Percentiles rank a stretch among this genome's conserved stretches.
phyloP scores from a whole-genome alignment of 345 rosid species.

The Noccaea bulbosa region DNA sequence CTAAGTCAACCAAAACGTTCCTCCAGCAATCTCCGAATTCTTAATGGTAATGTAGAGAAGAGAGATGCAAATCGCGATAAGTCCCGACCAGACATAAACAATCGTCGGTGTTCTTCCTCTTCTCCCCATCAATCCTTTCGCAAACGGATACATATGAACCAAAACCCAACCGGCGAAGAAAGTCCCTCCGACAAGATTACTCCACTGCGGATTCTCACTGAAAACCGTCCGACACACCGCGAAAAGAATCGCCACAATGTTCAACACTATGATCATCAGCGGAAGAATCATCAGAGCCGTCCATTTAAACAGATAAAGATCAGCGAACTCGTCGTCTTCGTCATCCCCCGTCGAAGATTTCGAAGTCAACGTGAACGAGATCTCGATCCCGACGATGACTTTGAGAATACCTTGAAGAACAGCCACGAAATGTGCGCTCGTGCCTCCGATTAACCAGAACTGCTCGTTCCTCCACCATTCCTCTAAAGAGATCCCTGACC shows the following conservation, averaged over 20 bases:
- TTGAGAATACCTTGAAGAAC: conserved; percentile 85
- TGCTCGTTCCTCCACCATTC: conserved; percentile 98
- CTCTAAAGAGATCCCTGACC: conserved; percentile 75
- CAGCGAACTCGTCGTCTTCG: conserved; percentile 67
- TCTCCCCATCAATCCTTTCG: conserved; percentile 83
- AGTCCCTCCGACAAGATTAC: conserved; percentile 68
- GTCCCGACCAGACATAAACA: conserved; percentile 80
- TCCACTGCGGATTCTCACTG: conserved; percentile 59
- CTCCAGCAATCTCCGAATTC: conserved; percentile 57
- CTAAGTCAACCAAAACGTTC: conserved; percentile 57
- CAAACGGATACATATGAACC: conserved; percentile 82
- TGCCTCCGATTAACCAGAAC: conserved; percentile 88
- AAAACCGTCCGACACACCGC: conserved; percentile 61
- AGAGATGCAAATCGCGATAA: conserved; percentile 70
- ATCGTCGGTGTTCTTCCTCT: conserved; percentile 72
- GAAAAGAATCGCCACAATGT: conserved; percentile 71
- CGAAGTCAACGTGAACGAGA: conserved; percentile 72
- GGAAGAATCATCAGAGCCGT: conserved; percentile 81
- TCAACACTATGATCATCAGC: conserved; percentile 69
- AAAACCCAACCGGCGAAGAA: conserved; percentile 87
- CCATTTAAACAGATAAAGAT: conserved; percentile 79
- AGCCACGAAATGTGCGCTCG: conserved; percentile 84
- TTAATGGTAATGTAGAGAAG: conserved; percentile 73
- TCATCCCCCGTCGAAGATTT: conserved; percentile 65
- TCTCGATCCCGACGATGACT: conserved; percentile 80